phyloP scores from a whole-genome alignment of 2,329 filamentous ascomycete genomes.

The Aspergillus ochraceus region DNA sequence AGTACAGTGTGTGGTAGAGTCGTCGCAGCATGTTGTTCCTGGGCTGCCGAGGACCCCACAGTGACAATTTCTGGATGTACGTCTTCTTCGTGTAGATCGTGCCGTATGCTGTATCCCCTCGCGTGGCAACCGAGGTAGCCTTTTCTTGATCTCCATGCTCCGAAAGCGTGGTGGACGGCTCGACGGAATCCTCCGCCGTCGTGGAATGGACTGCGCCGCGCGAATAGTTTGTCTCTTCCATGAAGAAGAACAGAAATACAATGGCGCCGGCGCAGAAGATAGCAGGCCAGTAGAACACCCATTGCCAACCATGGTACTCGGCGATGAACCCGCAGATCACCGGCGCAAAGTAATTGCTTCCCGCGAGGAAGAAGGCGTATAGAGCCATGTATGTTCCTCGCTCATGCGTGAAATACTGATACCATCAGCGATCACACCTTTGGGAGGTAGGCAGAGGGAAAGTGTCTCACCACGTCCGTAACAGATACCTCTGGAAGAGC shows the following conservation, averaged over 20 bases:
- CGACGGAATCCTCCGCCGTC: neutral
- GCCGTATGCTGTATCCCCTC: slow-evolving; percentile 16
- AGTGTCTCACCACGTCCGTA: slow-evolving; percentile 40
- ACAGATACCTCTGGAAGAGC: slow-evolving; percentile 43
- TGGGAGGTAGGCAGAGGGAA: neutral
- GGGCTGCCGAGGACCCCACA: slow-evolving; percentile 27
- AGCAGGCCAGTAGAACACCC: slow-evolving; percentile 53
- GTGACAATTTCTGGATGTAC: slow-evolving; percentile 34
- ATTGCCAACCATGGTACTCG: slow-evolving; percentile 48
- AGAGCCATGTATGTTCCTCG: slow-evolving; percentile 43
- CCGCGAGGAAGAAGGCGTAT: slow-evolving; percentile 42
- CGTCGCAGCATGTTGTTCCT: slow-evolving; percentile 36
- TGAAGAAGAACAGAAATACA: slow-evolving; percentile 54
- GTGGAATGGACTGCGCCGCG: slow-evolving; percentile 23
- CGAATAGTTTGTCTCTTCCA: slow-evolving; percentile 57
- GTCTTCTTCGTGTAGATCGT: slow-evolving; percentile 30
- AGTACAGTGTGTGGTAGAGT: slow-evolving; percentile 34
- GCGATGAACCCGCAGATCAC: slow-evolving; percentile 51
- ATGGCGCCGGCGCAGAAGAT: slow-evolving; percentile 50
- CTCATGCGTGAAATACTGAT: slow-evolving; percentile 44
- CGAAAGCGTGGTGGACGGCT: slow-evolving; percentile 8
- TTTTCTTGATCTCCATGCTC: slow-evolving; percentile 24
- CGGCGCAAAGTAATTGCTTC: slow-evolving; percentile 46
- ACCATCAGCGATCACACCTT: neutral
- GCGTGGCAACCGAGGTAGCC: neutral